Evolutionary conservation across 495 filamentous ascomycete species (phyloP).

Genomic region (Wilcoxina mikolae): DNA sequence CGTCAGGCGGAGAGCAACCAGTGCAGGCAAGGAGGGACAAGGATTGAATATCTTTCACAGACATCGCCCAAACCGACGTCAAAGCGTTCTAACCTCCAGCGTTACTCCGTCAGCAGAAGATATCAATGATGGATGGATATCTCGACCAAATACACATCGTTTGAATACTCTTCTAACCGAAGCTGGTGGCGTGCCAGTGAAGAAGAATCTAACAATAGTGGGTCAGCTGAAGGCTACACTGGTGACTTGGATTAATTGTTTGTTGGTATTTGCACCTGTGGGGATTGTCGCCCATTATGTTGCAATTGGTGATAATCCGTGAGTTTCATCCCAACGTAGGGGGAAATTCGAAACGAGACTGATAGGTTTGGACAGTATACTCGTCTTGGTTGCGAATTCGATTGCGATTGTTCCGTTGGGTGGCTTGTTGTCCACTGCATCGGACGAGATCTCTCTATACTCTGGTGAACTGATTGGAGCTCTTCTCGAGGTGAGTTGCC

Average conservation of each 20-base stretch:
- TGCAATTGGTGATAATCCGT: slow-evolving; percentile 9
- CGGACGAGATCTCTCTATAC: slow-evolving; percentile 71
- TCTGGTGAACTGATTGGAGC: slow-evolving; percentile 78
- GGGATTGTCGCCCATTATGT: slow-evolving; percentile 61
- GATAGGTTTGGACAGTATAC: slow-evolving; percentile 32
- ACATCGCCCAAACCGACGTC: no score
- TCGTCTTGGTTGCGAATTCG: slow-evolving; percentile 74
- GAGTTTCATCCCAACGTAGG: neutral
- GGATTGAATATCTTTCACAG: no score
- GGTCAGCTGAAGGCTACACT: slow-evolving; percentile 58
- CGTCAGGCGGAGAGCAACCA: no score
- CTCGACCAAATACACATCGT: no score
- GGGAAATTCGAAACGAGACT: slow-evolving; percentile 22
- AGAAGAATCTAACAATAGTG: neutral
- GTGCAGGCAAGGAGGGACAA: no score
- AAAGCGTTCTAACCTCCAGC: no score
- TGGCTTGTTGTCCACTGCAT: slow-evolving; percentile 78
- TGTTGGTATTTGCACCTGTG: slow-evolving; percentile 62
- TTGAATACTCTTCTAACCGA: no score
- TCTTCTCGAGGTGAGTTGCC: slow-evolving; percentile 71
- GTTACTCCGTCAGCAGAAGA: no score
- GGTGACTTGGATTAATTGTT: slow-evolving; percentile 69
- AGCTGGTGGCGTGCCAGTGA: no score
- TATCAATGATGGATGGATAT: no score
- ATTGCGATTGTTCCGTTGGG: slow-evolving; percentile 80